Conservation (phyloP, 805 yeast species). For the Saturnispora mendoncae region DNA sequence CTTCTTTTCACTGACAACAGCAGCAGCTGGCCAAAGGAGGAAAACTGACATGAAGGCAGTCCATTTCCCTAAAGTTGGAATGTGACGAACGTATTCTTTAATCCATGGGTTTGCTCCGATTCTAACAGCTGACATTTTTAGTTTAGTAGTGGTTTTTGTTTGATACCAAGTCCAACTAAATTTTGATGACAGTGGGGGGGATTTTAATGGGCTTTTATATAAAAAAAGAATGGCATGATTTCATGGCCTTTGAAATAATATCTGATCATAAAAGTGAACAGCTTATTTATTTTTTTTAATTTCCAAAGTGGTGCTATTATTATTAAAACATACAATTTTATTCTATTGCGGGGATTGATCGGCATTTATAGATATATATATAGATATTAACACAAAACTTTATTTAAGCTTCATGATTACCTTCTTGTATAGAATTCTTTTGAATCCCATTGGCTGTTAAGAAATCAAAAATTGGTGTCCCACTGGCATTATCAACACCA, state of each 20-base stretch:
- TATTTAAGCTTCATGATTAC: no score
- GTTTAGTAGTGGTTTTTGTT: not conserved
- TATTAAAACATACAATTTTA: not conserved
- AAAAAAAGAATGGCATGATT: not conserved
- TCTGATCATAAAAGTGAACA: no score
- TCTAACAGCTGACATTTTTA: slow-evolving; percentile 20
- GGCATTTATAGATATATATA: no score
- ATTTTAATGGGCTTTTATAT: not conserved
- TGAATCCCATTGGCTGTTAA: slow-evolving; percentile 39
- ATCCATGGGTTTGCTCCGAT: slow-evolving; percentile 29
- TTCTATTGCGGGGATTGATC: no score
- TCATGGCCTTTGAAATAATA: no score
- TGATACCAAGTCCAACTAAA: slow-evolving; percentile 9
- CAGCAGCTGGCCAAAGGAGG: slow-evolving; percentile 26
- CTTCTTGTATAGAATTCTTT: slow-evolving; percentile 12
- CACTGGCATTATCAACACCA: slow-evolving; percentile 38
- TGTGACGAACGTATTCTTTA: slow-evolving; percentile 20
- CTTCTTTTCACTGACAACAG: slow-evolving; percentile 17
- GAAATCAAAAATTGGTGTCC: slow-evolving; percentile 55
- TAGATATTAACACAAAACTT: no score
- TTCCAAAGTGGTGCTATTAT: slow-evolving; percentile 2
- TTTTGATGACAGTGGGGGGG: not conserved
- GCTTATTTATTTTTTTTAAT: no score
- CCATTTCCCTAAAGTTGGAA: slow-evolving; percentile 25
- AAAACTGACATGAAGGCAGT: slow-evolving; percentile 20